Percentiles rank a stretch among this genome's conserved stretches.
These are phyloP conservation scores for Aspergillus hiratsukae DNA, from an alignment of 2,329 filamentous ascomycete species.

Conservation along the genomic window DNA sequence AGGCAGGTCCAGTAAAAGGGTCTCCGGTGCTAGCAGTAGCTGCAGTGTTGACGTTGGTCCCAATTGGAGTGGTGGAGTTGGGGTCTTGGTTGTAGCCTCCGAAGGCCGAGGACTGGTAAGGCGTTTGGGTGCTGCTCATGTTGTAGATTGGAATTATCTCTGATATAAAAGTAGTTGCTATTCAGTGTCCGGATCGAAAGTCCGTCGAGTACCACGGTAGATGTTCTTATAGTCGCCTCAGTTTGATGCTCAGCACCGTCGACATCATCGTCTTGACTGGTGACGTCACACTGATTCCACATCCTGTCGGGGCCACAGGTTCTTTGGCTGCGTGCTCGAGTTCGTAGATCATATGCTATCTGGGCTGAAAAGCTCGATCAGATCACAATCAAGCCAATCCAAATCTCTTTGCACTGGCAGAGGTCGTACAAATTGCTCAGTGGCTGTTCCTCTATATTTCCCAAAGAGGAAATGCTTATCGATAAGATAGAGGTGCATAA, in stretches of 20 bases:
- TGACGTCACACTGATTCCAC: conserved; percentile 5
- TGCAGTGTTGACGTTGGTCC: conserved; percentile 6
- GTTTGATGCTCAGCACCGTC: neutral
- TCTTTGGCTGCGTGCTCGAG: neutral
- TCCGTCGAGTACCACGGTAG: neutral
- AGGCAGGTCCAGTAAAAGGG: conserved; percentile 9
- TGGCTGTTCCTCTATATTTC: neutral
- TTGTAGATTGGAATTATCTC: conserved; percentile 1
- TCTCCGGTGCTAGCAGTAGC: conserved; percentile 9
- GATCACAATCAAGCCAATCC: neutral
- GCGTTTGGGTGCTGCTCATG: conserved; percentile 14
- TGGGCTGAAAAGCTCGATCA: neutral
- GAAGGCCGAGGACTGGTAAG: conserved; percentile 13
- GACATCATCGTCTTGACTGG: conserved; percentile 5
- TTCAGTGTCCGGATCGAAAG: neutral
- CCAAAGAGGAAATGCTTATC: neutral
- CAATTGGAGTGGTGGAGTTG: conserved; percentile 9
- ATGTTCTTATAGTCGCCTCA: neutral
- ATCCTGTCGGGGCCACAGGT: neutral
- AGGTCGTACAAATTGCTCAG: neutral
- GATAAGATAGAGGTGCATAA: neutral
- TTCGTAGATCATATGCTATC: neutral
- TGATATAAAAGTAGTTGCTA: neutral
- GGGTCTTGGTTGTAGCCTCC: conserved; percentile 7
- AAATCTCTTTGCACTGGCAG: neutral